Conservation (phyloP, 208 protist species). For the Acanthamoeba triangularis region DNA sequence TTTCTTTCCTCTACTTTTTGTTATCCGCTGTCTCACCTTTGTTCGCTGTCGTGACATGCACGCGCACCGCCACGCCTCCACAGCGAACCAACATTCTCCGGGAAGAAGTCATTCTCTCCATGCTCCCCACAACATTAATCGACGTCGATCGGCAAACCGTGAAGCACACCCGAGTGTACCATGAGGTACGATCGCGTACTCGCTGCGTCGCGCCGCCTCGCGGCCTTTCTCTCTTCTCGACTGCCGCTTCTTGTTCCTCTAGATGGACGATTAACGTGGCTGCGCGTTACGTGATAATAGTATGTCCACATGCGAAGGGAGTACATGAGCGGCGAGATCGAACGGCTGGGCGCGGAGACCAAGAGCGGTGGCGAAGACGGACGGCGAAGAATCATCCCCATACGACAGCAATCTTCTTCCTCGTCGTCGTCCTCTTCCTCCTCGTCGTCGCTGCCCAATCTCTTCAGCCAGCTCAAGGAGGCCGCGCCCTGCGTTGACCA, state of each 20-base stretch:
- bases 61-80: neutral
- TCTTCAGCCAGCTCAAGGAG: conserved; percentile 48
- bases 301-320: conserved; percentile 40
- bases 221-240: neutral
- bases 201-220: too few species aligned
- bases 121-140: conserved; percentile 65
- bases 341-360: neutral
- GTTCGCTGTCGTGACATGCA: too few species aligned
- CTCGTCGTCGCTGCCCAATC: neutral
- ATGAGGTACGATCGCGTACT: neutral
- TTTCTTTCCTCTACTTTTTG: neutral
- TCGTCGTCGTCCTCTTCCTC: neutral
- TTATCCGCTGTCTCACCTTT: too few species aligned
- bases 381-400: neutral
- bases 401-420: neutral
- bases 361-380: neutral
- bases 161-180: conserved; percentile 67
- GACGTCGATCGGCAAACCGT: conserved; percentile 70
- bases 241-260: neutral
- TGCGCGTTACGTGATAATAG: neutral
- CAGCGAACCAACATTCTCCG: too few species aligned
- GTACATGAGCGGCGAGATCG: conserved; percentile 27
- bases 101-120: conserved; percentile 75
- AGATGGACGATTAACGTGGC: neutral
- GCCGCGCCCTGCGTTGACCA: conserved; percentile 22